Evolutionary conservation across 805 yeast species (phyloP).

Genomic region (Scheffersomyces spartinae): DNA sequence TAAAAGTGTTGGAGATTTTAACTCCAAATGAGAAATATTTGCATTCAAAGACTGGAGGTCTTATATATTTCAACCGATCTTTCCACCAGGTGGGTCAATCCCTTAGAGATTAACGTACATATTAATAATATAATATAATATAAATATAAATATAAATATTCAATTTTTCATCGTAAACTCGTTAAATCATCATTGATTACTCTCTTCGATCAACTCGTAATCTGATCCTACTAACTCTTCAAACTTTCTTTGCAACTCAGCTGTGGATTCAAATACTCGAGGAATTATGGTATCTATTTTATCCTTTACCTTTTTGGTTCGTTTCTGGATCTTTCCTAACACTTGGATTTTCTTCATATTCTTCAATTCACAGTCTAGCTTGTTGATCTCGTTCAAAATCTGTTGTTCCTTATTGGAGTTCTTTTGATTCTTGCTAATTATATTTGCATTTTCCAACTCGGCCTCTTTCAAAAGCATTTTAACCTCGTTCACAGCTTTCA

Average conservation of each 20-base stretch:
- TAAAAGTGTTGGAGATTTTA: constrained; percentile 51
- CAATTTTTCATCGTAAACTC: too few relatives aligned
- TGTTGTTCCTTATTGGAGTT: constrained; percentile 12
- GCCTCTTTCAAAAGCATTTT: constrained; percentile 11
- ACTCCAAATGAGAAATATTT: constrained; percentile 10
- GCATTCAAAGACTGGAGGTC: constrained; percentile 40
- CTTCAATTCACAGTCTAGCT: constrained; percentile 14
- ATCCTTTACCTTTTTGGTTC: constrained; percentile 17
- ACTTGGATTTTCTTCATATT: constrained; percentile 2
- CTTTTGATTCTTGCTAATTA: constrained; percentile 14
- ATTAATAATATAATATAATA: too few relatives aligned
- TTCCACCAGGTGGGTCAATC: constrained; percentile 37
- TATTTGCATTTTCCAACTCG: constrained; percentile 12
- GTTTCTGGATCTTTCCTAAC: constrained; percentile 8
- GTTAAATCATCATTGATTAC: too few relatives aligned
- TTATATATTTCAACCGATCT: constrained; percentile 50
- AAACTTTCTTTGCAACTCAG: constrained; percentile 9
- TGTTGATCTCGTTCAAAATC: constrained; percentile 14
- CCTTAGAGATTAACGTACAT: too few relatives aligned
- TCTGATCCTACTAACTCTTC: constrained; percentile 3
- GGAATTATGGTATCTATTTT: constrained; percentile 25
- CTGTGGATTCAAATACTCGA: constrained; percentile 13
- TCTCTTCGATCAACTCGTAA: too few relatives aligned
- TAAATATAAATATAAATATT: too few relatives aligned
- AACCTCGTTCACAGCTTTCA: constrained; percentile 11